Percentiles rank a stretch among this genome's conserved stretches.
phyloP scores from a whole-genome alignment of 176 grass and related monocot genomes.

The Zizania latifolia region DNA sequence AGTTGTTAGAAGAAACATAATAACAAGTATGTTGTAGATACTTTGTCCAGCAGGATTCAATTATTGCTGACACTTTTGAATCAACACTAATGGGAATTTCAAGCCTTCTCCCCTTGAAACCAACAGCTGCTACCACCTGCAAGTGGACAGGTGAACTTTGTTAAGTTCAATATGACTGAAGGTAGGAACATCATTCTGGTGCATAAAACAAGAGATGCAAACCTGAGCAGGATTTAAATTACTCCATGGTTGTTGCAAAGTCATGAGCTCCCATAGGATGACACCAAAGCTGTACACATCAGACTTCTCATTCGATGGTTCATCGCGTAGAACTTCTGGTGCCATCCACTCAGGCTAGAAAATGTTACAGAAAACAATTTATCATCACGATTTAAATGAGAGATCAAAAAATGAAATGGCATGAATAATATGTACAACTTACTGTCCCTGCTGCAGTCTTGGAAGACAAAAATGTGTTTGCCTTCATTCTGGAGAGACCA shows the following conservation, averaged over 20 bases:
- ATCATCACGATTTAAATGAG: background rate
- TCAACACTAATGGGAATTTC: constrained; percentile 56
- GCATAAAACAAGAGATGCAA: constrained; percentile 13
- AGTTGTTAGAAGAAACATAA: constrained; percentile 2
- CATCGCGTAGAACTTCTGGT: constrained; percentile 69
- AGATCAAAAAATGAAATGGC: background rate
- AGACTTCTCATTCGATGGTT: constrained; percentile 89
- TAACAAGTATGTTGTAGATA: constrained; percentile 37
- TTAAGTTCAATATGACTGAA: background rate
- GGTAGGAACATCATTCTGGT: background rate
- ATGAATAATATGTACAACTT: constrained; percentile 12
- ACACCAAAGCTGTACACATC: constrained; percentile 81
- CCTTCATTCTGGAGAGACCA: constrained; percentile 80
- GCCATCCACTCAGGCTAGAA: constrained; percentile 91
- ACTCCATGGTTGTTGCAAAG: constrained; percentile 81
- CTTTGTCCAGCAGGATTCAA: constrained; percentile 81
- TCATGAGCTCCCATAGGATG: constrained; percentile 91
- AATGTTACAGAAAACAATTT: background rate
- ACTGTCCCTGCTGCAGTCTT: constrained; percentile 84
- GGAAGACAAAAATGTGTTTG: constrained; percentile 82
- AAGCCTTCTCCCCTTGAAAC: constrained; percentile 63
- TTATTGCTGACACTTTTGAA: constrained; percentile 51
- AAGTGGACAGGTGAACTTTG: background rate
- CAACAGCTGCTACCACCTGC: constrained; percentile 80
- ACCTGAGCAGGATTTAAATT: constrained; percentile 73